A percentile compares a stretch with the other conserved stretches of the same genome.
These are phyloP conservation scores for Rhizophagus prolifer DNA, from an alignment of 192 early-diverging fungal species.

Conservation along the genomic window DNA sequence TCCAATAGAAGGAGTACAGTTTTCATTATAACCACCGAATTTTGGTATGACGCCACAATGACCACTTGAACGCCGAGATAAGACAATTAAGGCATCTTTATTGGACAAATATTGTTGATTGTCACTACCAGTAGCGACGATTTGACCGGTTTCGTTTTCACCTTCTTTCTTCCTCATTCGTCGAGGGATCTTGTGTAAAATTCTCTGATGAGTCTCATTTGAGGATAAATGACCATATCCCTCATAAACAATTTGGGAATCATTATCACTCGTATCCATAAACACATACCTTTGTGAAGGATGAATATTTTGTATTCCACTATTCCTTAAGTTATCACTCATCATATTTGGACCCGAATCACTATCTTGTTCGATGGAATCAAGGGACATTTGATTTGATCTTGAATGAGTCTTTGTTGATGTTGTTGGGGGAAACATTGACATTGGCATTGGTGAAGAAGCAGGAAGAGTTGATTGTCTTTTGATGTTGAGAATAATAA, in stretches of 20 bases:
- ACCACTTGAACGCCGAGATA: neutral
- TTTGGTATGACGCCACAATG: neutral
- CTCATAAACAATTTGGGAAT: constrained; percentile 5
- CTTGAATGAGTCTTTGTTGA: neutral
- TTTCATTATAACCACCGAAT: neutral
- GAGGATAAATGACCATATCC: constrained; percentile 11
- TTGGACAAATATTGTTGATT: neutral
- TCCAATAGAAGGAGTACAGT: neutral
- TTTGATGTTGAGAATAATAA: neutral
- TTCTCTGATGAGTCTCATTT: constrained; percentile 16
- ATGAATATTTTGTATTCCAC: constrained; percentile 15
- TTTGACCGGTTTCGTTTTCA: neutral
- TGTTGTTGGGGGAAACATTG: neutral
- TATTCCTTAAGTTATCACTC: neutral
- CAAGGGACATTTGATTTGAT: constrained; percentile 4
- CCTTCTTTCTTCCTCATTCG: constrained; percentile 6
- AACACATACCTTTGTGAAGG: constrained; percentile 16
- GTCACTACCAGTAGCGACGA: neutral
- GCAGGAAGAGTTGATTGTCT: neutral
- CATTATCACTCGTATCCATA: constrained; percentile 13
- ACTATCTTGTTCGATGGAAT: constrained; percentile 9
- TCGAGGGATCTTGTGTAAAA: constrained; percentile 19
- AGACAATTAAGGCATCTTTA: neutral
- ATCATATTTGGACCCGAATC: neutral
- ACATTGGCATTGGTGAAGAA: neutral